Base-by-base conservation (phyloP, 2,329 filamentous ascomycete species). In the Arthrobotrys sphaeroides region DNA sequence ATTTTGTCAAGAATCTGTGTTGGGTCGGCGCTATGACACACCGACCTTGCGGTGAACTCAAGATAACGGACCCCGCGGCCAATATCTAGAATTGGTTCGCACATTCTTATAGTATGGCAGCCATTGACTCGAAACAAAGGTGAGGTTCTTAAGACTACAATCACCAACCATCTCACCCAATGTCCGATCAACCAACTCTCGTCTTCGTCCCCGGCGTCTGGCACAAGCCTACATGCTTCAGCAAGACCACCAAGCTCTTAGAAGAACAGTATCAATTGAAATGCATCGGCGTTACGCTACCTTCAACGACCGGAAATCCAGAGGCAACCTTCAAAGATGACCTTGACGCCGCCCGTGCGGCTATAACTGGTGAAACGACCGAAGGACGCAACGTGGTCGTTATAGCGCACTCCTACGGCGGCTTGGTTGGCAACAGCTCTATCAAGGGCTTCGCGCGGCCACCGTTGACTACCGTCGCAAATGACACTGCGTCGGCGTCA, bases 181-280 rank as follows among this genome's bases (percentile, higher is more conserved):
- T 64, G 57, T 28, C 59, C 22, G 57, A 64, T 20, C 18, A 18
- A 5, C 82, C 83, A 43, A 83, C 82, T 7, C 78, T 87, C 0
- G 72, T 87, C 66, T 82, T 87, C 18, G 81, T 87, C 0, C 85
- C 82, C 1, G 85, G 85, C 3, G 82, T 84, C 24, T 86, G 85
- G 85, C 85, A 87, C 67, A 78, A 72, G 3, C 79, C 84, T 0
- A 80, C 77, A 10, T 83, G 80, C 73, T 85, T 83, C 79, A 73
- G 80, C 68, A 82, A 81, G 43, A 62, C 85, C 62, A 80, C 79
- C 10, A 78, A 81, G 0, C 73, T 81, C 24, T 79, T 85, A 26
- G 72, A 82, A 61, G 60, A 78, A n/a, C 73, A 82, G 4, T 49
- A 72, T 42, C 69, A 80, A 24, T 79, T 82, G 43, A 81, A 79